Base-by-base conservation (phyloP, 805 yeast genomes). In the Kluyveromyces wickerhamii region DNA sequence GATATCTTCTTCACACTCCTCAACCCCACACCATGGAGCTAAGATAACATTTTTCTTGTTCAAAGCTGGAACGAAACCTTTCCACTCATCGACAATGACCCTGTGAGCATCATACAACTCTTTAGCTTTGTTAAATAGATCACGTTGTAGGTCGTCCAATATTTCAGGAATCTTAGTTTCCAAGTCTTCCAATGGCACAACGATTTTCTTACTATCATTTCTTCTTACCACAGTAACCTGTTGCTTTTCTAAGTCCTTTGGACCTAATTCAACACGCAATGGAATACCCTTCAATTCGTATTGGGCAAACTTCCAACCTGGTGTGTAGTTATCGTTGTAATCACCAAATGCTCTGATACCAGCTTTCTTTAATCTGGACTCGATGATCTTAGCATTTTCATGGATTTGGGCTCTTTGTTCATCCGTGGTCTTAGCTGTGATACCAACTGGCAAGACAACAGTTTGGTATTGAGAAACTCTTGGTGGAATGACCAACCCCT, bases 241-340 rank as follows among this genome's bases (percentile, higher is more conserved):
- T 44, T 74, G 66, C 57, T 78, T 73, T 54, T 81, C 80, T 52
- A 86, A 67, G 63, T 92, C 99, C 67, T 83, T 85, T 52, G 99
- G 99, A 49, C 99, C 99, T 53, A 84, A 74, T 69, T 92, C 99
- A 32, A 92, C 57, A 63, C 98, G 81, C 45, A 92, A 66, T 45
- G 97, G 97, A 35, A 79, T 71, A 72, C 99, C 99, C 70, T 82
- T 86, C 59, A 92, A 76, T 68, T 92, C 99, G 72, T 94, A 82
- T 59, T 92, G 95, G 39, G 96, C 80, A 65, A 89, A 92, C 66
- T 92, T 92, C 97, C 96, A 92, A 45, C 98, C 98, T 45, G 97
- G 95, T 35, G 96, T 80, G 68, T 92, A 89, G 68, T 79, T 85
- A 49, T 80, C 94, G 63, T 96, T 79, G 71, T 77, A 81, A 63